Base-by-base conservation (phyloP, 2,329 filamentous ascomycete genomes). In the Colletotrichum spinosum region DNA sequence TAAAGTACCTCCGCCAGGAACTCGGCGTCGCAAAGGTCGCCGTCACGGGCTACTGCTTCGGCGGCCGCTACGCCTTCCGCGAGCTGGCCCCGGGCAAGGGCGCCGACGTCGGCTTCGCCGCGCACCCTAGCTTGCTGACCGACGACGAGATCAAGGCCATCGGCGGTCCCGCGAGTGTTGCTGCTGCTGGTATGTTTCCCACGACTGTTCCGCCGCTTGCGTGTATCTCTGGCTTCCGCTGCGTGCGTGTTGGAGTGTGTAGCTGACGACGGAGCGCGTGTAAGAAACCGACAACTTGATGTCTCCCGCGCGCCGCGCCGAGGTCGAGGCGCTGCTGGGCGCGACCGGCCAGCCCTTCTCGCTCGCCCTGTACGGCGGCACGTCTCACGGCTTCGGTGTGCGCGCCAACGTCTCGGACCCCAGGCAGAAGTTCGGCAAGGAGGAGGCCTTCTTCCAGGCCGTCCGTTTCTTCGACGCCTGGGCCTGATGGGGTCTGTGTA, bases 371-470 rank as follows among this genome's bases (percentile, higher is more conserved):
- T 95, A 89, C 81, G 86, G 87, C 13, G 87, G 86, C 42, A 89
- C 91, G 7, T 75, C 80, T 66, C 92, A 96, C 73, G 92, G 92
- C 0, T 96, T 95, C 71, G 89, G 88, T 13, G 89, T 93, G 8
- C 84, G 92, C 41, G 86, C 82, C 4, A 88, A 95, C 71, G 60
- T 84, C 35, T 79, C 78, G 3, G 78, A 83, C 62, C 78, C 79
- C 17, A 69, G 72, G 60, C 78, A 86, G 72, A 88, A 84, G 77
- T 94, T 88, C 74, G 91, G 89, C 38, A 94, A 94, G 83, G 91
- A 95, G 79, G 85, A 89, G 74, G 92, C 92, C 1, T 94, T 94
- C 75, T 78, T 85, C 69, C 92, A 95, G 82, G 91, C 92, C 34
- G 84, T 93, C 56, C 78, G 83, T 63, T 96, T 91, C 91, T 94